These are phyloP conservation scores for Beta vulgaris DNA, from an alignment of 148 eudicot genomes.

Conservation along the genomic window DNA sequence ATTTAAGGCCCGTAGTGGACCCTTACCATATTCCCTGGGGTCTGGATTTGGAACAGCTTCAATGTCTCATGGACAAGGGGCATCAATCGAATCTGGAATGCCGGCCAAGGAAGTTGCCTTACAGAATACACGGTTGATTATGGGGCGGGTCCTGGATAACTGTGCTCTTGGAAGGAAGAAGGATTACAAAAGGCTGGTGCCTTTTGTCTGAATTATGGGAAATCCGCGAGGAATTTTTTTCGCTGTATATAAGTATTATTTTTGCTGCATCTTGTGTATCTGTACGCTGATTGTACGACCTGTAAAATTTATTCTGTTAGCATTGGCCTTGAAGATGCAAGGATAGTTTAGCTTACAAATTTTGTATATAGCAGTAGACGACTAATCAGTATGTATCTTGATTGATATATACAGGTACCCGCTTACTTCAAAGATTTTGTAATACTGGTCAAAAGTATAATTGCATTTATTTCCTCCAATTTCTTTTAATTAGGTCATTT, in stretches of 20 bases:
- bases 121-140: slow-evolving; percentile 79
- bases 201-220: slow-evolving; percentile 69
- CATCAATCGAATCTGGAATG: slow-evolving; percentile 52
- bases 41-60: slow-evolving; percentile 57
- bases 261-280: slow-evolving; percentile 17
- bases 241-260: slow-evolving; percentile 21
- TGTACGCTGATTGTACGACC: not conserved
- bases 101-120: slow-evolving; percentile 76
- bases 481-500: too few relatives aligned
- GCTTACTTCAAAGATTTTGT: not conserved
- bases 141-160: slow-evolving; percentile 81
- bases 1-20: slow-evolving; percentile 93
- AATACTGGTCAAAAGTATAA: not conserved
- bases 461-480: too few relatives aligned
- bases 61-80: slow-evolving; percentile 36
- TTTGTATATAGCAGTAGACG: slow-evolving; percentile 20
- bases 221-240: slow-evolving; percentile 34
- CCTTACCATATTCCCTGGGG: slow-evolving; percentile 56
- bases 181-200: slow-evolving; percentile 84
- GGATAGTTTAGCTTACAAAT: slow-evolving; percentile 7
- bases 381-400: slow-evolving; percentile 3
- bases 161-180: slow-evolving; percentile 90
- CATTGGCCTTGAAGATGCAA: slow-evolving; percentile 11
- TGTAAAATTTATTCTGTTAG: slow-evolving; percentile 15
- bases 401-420: slow-evolving; percentile 13